Evolutionary conservation across 306 rosid species (phyloP).

Genomic region (Citrullus colocynthis): DNA sequence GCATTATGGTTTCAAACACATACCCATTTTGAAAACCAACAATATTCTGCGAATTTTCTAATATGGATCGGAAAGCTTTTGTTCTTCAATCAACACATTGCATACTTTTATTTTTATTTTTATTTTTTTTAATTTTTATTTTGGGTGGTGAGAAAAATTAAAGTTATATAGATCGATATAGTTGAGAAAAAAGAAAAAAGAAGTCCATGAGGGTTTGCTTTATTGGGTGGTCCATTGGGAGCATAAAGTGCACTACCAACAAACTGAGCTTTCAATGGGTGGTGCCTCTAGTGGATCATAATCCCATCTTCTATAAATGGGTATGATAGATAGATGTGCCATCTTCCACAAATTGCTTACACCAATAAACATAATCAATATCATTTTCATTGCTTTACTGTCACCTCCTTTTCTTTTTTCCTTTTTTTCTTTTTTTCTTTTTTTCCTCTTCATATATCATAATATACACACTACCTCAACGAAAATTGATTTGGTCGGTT

Average conservation of each 20-base stretch:
- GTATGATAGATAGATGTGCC: background rate
- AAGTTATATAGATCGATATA: background rate
- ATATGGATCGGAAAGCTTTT: background rate
- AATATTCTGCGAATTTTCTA: background rate
- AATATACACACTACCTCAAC: background rate
- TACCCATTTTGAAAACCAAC: no score
- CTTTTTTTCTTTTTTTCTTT: background rate
- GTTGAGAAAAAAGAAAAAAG: background rate
- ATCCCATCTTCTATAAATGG: constrained; percentile 2
- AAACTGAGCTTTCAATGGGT: background rate
- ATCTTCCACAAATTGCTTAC: background rate
- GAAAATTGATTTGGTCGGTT: background rate
- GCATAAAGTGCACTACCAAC: background rate
- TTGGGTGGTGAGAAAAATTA: background rate
- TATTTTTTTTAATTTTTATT: no score
- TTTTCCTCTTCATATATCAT: background rate
- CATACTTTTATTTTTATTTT: background rate
- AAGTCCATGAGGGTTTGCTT: background rate
- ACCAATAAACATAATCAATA: background rate
- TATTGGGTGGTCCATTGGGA: constrained; percentile 17
- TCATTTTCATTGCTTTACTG: constrained; percentile 2
- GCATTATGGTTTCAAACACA: no score
- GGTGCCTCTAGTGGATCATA: background rate
- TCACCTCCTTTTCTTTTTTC: background rate
- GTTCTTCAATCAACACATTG: background rate